phyloP scores from a whole-genome alignment of 805 yeast genomes.

The Blastobotrys robertii region DNA sequence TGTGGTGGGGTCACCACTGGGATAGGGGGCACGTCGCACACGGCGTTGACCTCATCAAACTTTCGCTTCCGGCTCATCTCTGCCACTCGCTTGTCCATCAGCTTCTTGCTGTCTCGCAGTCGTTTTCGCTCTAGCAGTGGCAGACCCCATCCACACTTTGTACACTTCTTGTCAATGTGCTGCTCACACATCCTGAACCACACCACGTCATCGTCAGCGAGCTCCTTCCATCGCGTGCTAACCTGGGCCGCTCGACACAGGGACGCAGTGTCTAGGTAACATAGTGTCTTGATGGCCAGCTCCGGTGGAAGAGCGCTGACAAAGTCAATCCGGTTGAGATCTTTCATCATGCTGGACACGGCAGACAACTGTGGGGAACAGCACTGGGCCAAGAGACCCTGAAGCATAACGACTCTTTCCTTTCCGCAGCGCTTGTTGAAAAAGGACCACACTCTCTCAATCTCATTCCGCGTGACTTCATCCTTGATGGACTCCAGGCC shows the following conservation, averaged over 20 bases:
- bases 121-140: conserved; percentile 81
- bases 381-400: conserved; percentile 80
- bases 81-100: conserved; percentile 22
- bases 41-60: not conserved
- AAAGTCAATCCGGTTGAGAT: conserved; percentile 80
- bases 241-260: conserved; percentile 92
- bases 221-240: conserved; percentile 69
- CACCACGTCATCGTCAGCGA: conserved; percentile 94
- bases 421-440: conserved; percentile 65
- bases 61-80: conserved; percentile 5
- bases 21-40: not conserved
- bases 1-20: not conserved
- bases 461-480: conserved; percentile 62
- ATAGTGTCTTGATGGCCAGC: conserved; percentile 70
- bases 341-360: conserved; percentile 67
- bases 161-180: conserved; percentile 94
- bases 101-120: conserved; percentile 24
- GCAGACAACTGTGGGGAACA: conserved; percentile 93
- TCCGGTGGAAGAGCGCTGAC: conserved; percentile 79
- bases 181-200: conserved; percentile 99
- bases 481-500: conserved; percentile 37
- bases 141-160: conserved; percentile 98
- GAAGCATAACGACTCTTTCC: conserved; percentile 65
- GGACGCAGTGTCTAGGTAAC: conserved; percentile 88
- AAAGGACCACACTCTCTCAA: conserved; percentile 74